Percentiles rank a stretch among this genome's conserved stretches.
These are phyloP conservation scores for Zygosaccharomyces sapae DNA, from an alignment of 1,139 yeast species.

Conservation along the genomic window DNA sequence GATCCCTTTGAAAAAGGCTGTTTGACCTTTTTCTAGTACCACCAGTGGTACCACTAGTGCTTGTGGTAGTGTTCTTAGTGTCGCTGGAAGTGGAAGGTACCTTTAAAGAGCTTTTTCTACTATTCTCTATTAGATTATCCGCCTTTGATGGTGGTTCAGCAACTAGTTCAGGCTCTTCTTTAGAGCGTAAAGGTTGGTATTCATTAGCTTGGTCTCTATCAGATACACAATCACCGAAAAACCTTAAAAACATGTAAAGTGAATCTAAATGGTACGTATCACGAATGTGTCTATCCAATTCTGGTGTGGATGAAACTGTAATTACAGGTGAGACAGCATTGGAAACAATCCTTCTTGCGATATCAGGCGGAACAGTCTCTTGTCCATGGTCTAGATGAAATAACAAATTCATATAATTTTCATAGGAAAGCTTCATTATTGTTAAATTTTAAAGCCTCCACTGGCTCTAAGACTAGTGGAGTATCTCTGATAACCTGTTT, in stretches of 20 bases:
- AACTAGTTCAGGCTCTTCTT: background rate
- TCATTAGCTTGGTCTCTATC: constrained; percentile 37
- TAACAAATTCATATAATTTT: constrained; percentile 33
- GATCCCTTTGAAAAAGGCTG: constrained; percentile 32
- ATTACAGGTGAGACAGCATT: constrained; percentile 37
- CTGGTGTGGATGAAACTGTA: constrained; percentile 31
- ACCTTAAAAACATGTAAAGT: constrained; percentile 31
- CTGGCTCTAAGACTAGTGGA: constrained; percentile 1
- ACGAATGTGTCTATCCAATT: constrained; percentile 28
- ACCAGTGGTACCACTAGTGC: background rate
- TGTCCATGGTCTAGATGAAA: constrained; percentile 28
- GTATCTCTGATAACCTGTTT: background rate
- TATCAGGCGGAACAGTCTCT: constrained; percentile 33
- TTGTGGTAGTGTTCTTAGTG: background rate
- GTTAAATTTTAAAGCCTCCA: background rate
- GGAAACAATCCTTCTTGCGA: constrained; percentile 32
- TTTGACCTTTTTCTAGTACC: constrained; percentile 29
- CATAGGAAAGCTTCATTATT: constrained; percentile 27
- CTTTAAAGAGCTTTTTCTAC: background rate
- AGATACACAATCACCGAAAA: constrained; percentile 35
- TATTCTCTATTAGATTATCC: constrained; percentile 2
- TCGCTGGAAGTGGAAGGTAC: constrained; percentile 5
- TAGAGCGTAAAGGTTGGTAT: constrained; percentile 1
- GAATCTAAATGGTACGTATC: constrained; percentile 31
- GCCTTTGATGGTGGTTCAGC: background rate